Evolutionary conservation across 2,329 filamentous ascomycete genomes (phyloP), one percentile per base, ranked within the genome.

Genomic region (Clarireedia paspali): DNA sequence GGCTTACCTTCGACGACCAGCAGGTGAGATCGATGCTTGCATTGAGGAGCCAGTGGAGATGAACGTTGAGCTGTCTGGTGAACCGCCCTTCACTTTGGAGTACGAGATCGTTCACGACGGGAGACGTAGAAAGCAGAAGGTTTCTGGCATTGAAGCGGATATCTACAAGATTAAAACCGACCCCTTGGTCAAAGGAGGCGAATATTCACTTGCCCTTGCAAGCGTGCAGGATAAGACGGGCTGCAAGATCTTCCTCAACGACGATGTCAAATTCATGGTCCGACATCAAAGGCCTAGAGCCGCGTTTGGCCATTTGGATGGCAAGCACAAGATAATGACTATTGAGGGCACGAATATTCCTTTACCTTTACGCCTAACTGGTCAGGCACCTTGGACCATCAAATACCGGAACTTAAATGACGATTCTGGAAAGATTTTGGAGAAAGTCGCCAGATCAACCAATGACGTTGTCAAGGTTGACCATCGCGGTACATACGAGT

Each of bases 91-190:
- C 77, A 87, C 79, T 23, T 74, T 99, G 40, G 91, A 97, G 68
- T 99, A 95, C 74, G 94, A 97, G 71, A 76, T 96, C 42, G 82
- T 96, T 6, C 89, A 97, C 71, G 88, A 91, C 55, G 91, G 91
- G 55, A 95, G 88, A 72, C 83, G 91, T 53, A 85, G 82, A 60
- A 86, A 88, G 51, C 80, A 87, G 63, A 81, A 79, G 55, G 76
- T 83, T 26, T 76, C 81, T 1, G 76, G 80, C 56, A 88, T 96
- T 55, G 76, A 83, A 24, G 76, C 74, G 2, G 75, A 81, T 50
- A 72, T 76, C 23, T 85, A 85, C 68, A 86, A 78, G 39, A 91
- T 99, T 67, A 81, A 82, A 61, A 96, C 92, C 0, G 81, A 86
- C 2, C 77, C 80, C 17, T 75, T 99, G 44, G 77, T 77, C 6